Percentiles rank a stretch among this genome's conserved stretches.
Conservation (phyloP, 805 yeast species). For the Clavispora fructus region DNA sequence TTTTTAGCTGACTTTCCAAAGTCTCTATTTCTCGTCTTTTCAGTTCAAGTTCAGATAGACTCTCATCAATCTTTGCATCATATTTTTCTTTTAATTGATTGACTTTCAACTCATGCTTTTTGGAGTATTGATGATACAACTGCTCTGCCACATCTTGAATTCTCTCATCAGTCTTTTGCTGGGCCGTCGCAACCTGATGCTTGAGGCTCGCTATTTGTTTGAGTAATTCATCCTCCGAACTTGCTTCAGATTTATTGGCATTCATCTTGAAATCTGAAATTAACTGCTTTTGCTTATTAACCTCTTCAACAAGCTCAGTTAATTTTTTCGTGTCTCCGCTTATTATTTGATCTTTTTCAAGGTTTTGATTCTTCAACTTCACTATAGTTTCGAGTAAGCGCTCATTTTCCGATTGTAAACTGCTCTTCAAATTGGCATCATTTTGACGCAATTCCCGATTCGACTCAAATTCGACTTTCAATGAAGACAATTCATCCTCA, state of each 20-base stretch:
- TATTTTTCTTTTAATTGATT: slow-evolving; percentile 38
- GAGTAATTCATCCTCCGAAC: slow-evolving; percentile 5
- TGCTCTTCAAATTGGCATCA: slow-evolving; percentile 3
- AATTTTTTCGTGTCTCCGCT: slow-evolving; percentile 26
- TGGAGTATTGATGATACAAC: slow-evolving; percentile 66
- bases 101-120: slow-evolving; percentile 72
- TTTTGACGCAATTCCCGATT: slow-evolving; percentile 1
- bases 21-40: slow-evolving; percentile 50
- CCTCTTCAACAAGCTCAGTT: slow-evolving; percentile 23
- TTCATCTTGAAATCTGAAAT: slow-evolving; percentile 6
- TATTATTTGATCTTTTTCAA: slow-evolving; percentile 27
- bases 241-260: background rate
- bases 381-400: slow-evolving; percentile 16
- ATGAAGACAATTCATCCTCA: slow-evolving; percentile 2
- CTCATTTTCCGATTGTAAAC: background rate
- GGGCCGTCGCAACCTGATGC: slow-evolving; percentile 30
- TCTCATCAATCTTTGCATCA: slow-evolving; percentile 34
- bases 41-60: slow-evolving; percentile 39
- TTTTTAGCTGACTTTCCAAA: slow-evolving; percentile 31
- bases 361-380: slow-evolving; percentile 25
- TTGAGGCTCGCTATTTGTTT: slow-evolving; percentile 18
- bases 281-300: slow-evolving; percentile 15
- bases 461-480: slow-evolving; percentile 4
- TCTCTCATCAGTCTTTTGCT: slow-evolving; percentile 47
- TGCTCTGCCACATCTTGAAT: slow-evolving; percentile 63